These are phyloP conservation scores for Silene coronaria DNA, from an alignment of 179 eudicot species.

Conservation along the genomic window DNA sequence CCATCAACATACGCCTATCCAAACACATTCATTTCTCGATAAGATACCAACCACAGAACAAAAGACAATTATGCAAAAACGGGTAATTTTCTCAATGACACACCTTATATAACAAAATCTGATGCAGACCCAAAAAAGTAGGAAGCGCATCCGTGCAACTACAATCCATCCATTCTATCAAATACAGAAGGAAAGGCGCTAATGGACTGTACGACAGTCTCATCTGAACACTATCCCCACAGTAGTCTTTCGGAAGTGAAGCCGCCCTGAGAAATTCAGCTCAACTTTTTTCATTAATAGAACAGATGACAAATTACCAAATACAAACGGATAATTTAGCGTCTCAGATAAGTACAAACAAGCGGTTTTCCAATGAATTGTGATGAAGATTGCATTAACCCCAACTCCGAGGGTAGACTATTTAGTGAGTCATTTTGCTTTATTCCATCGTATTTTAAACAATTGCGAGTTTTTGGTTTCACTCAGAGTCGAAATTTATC, in stretches of 20 bases:
- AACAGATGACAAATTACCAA: background rate
- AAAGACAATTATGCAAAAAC: background rate
- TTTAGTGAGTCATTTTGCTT: too few species aligned
- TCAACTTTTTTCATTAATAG: background rate
- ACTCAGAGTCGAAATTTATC: background rate
- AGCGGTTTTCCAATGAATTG: background rate
- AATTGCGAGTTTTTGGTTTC: background rate
- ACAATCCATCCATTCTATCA: constrained; percentile 82
- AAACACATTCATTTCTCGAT: background rate
- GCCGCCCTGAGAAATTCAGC: constrained; percentile 54
- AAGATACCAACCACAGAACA: background rate
- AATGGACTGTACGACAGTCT: constrained; percentile 67
- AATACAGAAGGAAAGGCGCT: constrained; percentile 60
- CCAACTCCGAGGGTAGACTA: too few species aligned
- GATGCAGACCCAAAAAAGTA: constrained; percentile 63
- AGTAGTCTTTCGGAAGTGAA: constrained; percentile 54
- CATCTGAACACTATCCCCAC: constrained; percentile 71
- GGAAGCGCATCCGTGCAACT: constrained; percentile 60
- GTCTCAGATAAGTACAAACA: background rate
- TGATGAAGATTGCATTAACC: too few species aligned
- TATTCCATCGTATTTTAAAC: background rate
- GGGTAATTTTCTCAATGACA: background rate
- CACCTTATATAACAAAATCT: constrained; percentile 66
- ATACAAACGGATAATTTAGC: background rate
- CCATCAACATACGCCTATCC: constrained; percentile 66